Conservation (phyloP, 2,329 filamentous ascomycete genomes). For the Ophiocordyceps sinensis region DNA sequence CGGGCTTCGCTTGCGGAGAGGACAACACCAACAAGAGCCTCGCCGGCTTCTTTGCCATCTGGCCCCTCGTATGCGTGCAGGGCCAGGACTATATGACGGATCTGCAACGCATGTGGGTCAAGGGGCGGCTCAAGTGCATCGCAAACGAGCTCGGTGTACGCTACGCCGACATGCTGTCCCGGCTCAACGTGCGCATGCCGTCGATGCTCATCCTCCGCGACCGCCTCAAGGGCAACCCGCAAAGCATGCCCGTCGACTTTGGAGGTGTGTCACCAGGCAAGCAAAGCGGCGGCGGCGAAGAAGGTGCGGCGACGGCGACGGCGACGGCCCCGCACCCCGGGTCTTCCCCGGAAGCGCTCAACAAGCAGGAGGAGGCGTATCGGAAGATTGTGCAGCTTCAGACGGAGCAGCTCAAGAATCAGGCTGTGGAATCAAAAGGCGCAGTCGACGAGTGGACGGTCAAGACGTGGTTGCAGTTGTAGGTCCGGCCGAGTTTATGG, state of each 20-base stretch:
- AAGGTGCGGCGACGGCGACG: not conserved
- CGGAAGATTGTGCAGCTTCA: conserved; percentile 3
- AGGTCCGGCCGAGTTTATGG: no score
- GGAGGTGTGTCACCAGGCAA: not conserved
- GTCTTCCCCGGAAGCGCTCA: not conserved
- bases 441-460: conserved; percentile 6
- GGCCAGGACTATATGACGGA: conserved; percentile 45
- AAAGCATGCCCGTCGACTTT: not conserved
- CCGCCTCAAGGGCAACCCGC: conserved; percentile 4
- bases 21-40: conserved; percentile 35
- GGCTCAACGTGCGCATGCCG: conserved; percentile 43
- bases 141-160: conserved; percentile 39
- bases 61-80: conserved; percentile 38
- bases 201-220: conserved; percentile 46
- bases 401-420: conserved; percentile 5
- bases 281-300: not conserved
- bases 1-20: conserved; percentile 32
- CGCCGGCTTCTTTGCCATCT: conserved; percentile 42
- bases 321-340: not conserved
- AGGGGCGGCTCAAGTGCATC: conserved; percentile 37
- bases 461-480: conserved; percentile 4
- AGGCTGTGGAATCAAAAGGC: conserved; percentile 4
- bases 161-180: conserved; percentile 39
- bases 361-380: conserved; percentile 3
- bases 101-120: conserved; percentile 38